These are phyloP conservation scores for Martiniozyma abietophila DNA, from an alignment of 805 yeast species.

Conservation along the genomic window DNA sequence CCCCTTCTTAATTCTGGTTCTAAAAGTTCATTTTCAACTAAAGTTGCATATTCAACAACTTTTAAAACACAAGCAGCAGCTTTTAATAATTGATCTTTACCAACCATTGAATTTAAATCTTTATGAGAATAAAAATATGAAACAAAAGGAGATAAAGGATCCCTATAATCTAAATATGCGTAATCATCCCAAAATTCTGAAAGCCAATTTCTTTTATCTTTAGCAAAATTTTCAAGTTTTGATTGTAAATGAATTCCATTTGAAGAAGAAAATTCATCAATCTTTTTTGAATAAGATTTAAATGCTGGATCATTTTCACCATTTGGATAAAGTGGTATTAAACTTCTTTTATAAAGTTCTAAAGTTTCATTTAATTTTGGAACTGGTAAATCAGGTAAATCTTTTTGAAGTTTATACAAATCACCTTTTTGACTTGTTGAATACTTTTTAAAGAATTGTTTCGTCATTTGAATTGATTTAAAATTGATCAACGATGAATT, in stretches of 20 bases:
- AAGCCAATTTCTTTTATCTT: slow-evolving; percentile 71
- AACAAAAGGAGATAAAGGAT: slow-evolving; percentile 91
- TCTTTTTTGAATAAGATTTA: slow-evolving; percentile 39
- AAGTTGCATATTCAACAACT: slow-evolving; percentile 56
- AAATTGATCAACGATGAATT: too few species aligned
- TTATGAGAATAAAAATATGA: slow-evolving; percentile 84
- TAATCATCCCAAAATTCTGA: slow-evolving; percentile 89
- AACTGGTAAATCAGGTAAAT: slow-evolving; percentile 79
- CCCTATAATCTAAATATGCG: slow-evolving; percentile 84
- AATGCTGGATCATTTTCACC: slow-evolving; percentile 34
- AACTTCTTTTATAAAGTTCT: slow-evolving; percentile 56
- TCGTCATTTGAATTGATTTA: too few species aligned
- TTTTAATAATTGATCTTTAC: slow-evolving; percentile 56
- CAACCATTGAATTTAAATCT: slow-evolving; percentile 49
- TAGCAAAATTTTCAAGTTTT: slow-evolving; percentile 50
- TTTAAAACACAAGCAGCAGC: slow-evolving; percentile 68
- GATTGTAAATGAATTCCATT: slow-evolving; percentile 62
- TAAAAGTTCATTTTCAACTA: slow-evolving; percentile 61
- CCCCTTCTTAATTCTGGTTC: slow-evolving; percentile 75
- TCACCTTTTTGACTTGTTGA: too few species aligned
- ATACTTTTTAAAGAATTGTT: too few species aligned
- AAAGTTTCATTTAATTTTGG: slow-evolving; percentile 72
- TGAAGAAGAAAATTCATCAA: slow-evolving; percentile 54
- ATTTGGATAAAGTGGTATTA: slow-evolving; percentile 55
- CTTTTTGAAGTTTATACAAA: slow-evolving; percentile 61